phyloP scores from a whole-genome alignment of 2,329 filamentous ascomycete species.

The Ceratocystis eucalypticola region DNA sequence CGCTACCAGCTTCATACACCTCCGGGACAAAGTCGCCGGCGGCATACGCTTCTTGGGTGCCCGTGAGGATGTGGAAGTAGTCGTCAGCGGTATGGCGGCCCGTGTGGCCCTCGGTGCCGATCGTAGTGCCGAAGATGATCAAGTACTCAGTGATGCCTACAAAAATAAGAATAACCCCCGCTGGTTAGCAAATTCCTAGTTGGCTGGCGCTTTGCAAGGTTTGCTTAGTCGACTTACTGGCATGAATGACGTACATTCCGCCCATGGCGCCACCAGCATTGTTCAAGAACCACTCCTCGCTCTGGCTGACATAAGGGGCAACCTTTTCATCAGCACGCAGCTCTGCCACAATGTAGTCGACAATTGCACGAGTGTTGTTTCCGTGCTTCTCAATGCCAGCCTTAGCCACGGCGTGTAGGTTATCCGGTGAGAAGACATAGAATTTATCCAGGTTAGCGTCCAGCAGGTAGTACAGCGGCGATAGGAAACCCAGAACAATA shows the following conservation, averaged over 20 bases:
- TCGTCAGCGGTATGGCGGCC: slow-evolving; percentile 86
- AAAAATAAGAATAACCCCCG: background rate
- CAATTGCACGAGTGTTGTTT: slow-evolving; percentile 58
- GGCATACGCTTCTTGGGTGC: slow-evolving; percentile 62
- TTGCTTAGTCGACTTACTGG: slow-evolving; percentile 41
- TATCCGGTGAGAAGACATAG: slow-evolving; percentile 60
- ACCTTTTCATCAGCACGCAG: slow-evolving; percentile 38
- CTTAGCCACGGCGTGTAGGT: slow-evolving; percentile 55
- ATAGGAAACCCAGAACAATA: slow-evolving; percentile 40
- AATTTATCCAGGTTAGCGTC: slow-evolving; percentile 49
- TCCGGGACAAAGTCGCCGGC: slow-evolving; percentile 54
- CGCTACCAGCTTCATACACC: slow-evolving; percentile 52
- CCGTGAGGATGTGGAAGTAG: slow-evolving; percentile 82
- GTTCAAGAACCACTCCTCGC: slow-evolving; percentile 83
- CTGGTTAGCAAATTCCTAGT: slow-evolving; percentile 13
- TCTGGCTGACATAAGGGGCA: slow-evolving; percentile 46
- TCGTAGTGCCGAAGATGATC: slow-evolving; percentile 71
- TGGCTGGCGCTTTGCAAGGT: background rate
- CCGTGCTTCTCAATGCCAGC: slow-evolving; percentile 55
- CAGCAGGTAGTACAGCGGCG: slow-evolving; percentile 40
- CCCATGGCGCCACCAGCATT: slow-evolving; percentile 88
- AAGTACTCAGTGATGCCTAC: slow-evolving; percentile 71
- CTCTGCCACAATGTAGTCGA: slow-evolving; percentile 56
- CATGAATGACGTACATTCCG: slow-evolving; percentile 79
- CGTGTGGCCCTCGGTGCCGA: slow-evolving; percentile 78